A percentile compares a stretch with the other conserved stretches of the same genome.
phyloP scores from a whole-genome alignment of 345 rosid species.

The Rubroshorea leprosula region DNA sequence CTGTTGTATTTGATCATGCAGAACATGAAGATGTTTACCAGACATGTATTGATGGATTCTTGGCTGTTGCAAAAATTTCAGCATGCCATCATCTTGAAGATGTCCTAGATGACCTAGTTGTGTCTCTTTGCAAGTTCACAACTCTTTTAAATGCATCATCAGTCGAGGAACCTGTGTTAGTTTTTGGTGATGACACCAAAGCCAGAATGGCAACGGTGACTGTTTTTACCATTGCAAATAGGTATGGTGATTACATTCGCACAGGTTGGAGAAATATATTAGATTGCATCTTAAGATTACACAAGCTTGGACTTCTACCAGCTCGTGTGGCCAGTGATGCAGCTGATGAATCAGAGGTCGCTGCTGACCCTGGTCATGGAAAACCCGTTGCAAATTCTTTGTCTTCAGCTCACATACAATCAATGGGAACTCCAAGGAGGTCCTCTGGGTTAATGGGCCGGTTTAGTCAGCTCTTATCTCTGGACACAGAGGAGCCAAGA shows the following conservation, averaged over 20 bases:
- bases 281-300: slow-evolving; percentile 89
- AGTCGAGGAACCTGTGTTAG: slow-evolving; percentile 89
- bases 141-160: slow-evolving; percentile 81
- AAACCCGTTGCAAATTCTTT: slow-evolving; percentile 72
- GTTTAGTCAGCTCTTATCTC: slow-evolving; percentile 97
- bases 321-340: slow-evolving; percentile 98
- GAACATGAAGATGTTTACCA: slow-evolving; percentile 95
- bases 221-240: slow-evolving; percentile 94
- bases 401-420: slow-evolving; percentile 67
- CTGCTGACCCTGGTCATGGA: slow-evolving; percentile 79
- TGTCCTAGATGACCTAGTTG: slow-evolving; percentile 93
- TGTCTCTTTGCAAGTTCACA: slow-evolving; percentile 93
- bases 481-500: slow-evolving; percentile 96
- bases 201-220: slow-evolving; percentile 96
- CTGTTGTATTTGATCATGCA: slow-evolving; percentile 98
- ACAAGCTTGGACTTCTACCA: slow-evolving; percentile 97
- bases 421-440: slow-evolving; percentile 90
- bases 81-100: slow-evolving; percentile 99
- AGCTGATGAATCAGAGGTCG: slow-evolving; percentile 87
- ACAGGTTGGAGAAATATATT: slow-evolving; percentile 98
- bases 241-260: slow-evolving; percentile 88
- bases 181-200: slow-evolving; percentile 91
- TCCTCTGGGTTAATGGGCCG: slow-evolving; percentile 99
- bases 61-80: slow-evolving; percentile 93
- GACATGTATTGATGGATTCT: slow-evolving; percentile 93